Base-by-base conservation (phyloP, 257 asterid genomes). In the Lycium ferocissimum region DNA sequence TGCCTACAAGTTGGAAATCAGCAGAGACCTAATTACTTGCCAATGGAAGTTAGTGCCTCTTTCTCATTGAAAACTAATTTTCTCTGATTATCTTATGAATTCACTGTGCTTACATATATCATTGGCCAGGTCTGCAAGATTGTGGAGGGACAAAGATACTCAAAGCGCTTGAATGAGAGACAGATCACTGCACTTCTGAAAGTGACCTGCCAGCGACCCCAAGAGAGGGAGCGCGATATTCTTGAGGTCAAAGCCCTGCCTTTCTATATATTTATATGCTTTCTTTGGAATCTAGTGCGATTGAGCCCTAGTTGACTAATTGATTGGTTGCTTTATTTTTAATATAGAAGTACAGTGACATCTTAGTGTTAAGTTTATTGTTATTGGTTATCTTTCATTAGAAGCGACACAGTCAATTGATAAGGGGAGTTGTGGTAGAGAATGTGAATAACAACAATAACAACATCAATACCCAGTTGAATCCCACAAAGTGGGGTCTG, bases 131-230 rank as follows among this genome's bases (percentile, higher is more conserved):
- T 97, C 37, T 95, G 98, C 89, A 97, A 95, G 90, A 94, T 97
- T 69, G 99, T 97, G 0, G 97, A 91, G 83, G 99, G 99, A 69
- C 99, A 97, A 89, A 88, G 99, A 71, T 97, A 97, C 67, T 94
- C 99, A 0, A 97, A 95, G 91, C 92, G 98, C 86, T 88, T 97
- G 81, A 97, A 97, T 87, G 99, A 97, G 89, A 92, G 90, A 35
- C 99, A 97, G 91, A 95, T 95, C 58, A 95, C 99, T 82, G 97
- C 95, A 2, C 92, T 97, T 26, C 94, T 97, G 59, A 95, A 91
- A 82, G 99, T 97, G 82, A 97, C 99, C 3, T 97, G 99, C 91
- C 99, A 95, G 91, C 97, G 99, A 13, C 99, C 99, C 3, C 90
- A 88, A 0, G 98, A 95, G 51, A 90, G 99, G 81, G 99, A 97